Conservation (phyloP, 2,329 filamentous ascomycete genomes). For the Xylariaceae sp. region DNA sequence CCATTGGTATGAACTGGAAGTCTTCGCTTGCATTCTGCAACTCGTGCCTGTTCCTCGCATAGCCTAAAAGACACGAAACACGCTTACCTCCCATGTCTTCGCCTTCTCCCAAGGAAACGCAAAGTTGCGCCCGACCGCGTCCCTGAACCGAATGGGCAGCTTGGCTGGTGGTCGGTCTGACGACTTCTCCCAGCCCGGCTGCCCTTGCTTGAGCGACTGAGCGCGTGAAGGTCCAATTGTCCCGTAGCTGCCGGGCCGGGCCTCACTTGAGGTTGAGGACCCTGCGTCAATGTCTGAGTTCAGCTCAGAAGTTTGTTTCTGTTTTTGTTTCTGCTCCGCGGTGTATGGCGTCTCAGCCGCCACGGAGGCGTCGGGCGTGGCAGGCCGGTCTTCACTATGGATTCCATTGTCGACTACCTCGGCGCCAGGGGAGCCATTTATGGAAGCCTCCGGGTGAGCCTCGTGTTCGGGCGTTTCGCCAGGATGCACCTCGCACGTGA, state of each 20-base stretch:
- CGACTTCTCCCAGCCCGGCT: constrained; percentile 22
- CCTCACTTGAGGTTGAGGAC: background rate
- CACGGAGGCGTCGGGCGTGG: constrained; percentile 1
- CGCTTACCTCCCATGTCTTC: constrained; percentile 56
- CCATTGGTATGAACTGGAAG: too few species aligned
- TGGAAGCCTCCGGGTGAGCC: too few species aligned
- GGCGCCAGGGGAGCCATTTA: too few species aligned
- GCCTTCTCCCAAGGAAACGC: constrained; percentile 63
- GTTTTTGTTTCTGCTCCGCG: constrained; percentile 11
- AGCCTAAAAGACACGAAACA: background rate
- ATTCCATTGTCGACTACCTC: too few species aligned
- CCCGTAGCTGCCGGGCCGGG: too few species aligned
- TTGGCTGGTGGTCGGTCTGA: constrained; percentile 22
- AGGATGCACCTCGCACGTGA: too few species aligned
- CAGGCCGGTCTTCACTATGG: background rate
- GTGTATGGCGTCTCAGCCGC: constrained; percentile 1
- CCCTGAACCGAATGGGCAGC: constrained; percentile 61
- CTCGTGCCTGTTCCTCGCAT: too few species aligned
- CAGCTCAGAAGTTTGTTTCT: constrained; percentile 12
- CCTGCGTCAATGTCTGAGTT: constrained; percentile 6
- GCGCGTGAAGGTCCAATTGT: constrained; percentile 1
- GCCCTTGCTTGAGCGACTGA: constrained; percentile 13
- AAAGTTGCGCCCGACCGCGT: constrained; percentile 62
- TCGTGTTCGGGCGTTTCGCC: too few species aligned
- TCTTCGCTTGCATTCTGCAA: too few species aligned